Conservation (phyloP, 148 eudicot genomes). For the Linanthus parryae region DNA sequence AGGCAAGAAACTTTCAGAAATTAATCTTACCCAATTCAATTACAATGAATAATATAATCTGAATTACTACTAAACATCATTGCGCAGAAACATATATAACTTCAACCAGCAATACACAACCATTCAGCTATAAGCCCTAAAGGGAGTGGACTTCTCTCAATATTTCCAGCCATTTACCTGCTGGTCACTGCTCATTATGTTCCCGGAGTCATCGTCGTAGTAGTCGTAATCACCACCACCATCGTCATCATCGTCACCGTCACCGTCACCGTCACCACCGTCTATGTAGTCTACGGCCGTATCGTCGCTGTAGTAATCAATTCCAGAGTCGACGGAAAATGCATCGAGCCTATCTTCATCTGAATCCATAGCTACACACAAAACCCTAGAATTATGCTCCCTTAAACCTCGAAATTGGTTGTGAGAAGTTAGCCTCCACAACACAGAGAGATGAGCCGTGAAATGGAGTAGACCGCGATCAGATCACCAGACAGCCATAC, state of each 20-base stretch:
- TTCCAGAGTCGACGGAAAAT: slow-evolving; percentile 43
- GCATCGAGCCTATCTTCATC: slow-evolving; percentile 57
- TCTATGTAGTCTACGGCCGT: slow-evolving; percentile 19
- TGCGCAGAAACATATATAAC: neutral
- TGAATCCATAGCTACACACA: slow-evolving; percentile 31
- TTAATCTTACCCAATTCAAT: too few relatives aligned
- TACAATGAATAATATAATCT: neutral
- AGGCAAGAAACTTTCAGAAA: too few relatives aligned
- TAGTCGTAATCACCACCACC: slow-evolving; percentile 37
- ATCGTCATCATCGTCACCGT: too few relatives aligned
- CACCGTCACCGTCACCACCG: slow-evolving; percentile 31
- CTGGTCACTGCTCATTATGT: slow-evolving; percentile 4
- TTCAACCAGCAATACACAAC: neutral
- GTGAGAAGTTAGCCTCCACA: too few relatives aligned
- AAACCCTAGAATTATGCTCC: too few relatives aligned
- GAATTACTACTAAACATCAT: neutral
- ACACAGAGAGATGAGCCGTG: too few relatives aligned
- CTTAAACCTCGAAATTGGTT: too few relatives aligned
- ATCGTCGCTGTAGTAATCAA: slow-evolving; percentile 44
- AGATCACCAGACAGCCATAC: too few relatives aligned
- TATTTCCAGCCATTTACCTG: slow-evolving; percentile 19
- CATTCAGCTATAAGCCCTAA: neutral
- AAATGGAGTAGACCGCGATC: too few relatives aligned
- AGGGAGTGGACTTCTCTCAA: neutral
- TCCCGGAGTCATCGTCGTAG: slow-evolving; percentile 20